Conservation (phyloP, 768 basidiomycete genomes). For the Antrodiella citrinella region DNA sequence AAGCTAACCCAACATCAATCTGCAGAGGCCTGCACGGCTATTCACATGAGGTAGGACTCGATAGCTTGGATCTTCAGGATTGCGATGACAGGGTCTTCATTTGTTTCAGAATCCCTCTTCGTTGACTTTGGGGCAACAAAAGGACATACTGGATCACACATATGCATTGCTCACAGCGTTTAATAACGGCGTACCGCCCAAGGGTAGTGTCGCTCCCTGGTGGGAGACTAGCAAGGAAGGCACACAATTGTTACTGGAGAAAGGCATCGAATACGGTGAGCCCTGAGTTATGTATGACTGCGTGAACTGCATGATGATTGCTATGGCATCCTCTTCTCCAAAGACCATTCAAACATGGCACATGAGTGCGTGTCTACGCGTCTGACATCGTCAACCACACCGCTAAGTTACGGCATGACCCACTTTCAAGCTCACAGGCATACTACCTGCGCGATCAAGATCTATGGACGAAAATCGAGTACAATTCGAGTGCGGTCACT, state of each 20-base stretch:
- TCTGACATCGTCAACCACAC: background rate
- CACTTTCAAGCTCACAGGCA: conserved; percentile 39
- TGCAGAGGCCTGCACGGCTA: conserved; percentile 59
- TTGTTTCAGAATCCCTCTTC: conserved; percentile 44
- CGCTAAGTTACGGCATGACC: background rate
- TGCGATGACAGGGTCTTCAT: too few species aligned
- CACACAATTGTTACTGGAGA: conserved; percentile 53
- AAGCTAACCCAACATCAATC: background rate
- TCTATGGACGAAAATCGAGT: conserved; percentile 67
- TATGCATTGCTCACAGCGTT: conserved; percentile 58
- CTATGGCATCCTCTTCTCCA: background rate
- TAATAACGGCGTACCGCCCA: conserved; percentile 49
- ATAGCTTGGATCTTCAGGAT: too few species aligned
- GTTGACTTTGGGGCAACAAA: conserved; percentile 59
- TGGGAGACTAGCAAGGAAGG: conserved; percentile 73
- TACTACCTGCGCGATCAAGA: conserved; percentile 66
- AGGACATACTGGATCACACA: conserved; percentile 61
- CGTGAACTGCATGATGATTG: too few species aligned
- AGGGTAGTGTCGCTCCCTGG: conserved; percentile 69
- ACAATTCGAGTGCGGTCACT: conserved; percentile 41
- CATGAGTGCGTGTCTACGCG: conserved; percentile 32
- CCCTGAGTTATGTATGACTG: background rate
- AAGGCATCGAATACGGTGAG: conserved; percentile 68
- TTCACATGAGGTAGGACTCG: conserved; percentile 47
- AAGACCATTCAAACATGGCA: conserved; percentile 52